Conservation (phyloP, 2,329 filamentous ascomycete species). For the Xylaria sp. region DNA sequence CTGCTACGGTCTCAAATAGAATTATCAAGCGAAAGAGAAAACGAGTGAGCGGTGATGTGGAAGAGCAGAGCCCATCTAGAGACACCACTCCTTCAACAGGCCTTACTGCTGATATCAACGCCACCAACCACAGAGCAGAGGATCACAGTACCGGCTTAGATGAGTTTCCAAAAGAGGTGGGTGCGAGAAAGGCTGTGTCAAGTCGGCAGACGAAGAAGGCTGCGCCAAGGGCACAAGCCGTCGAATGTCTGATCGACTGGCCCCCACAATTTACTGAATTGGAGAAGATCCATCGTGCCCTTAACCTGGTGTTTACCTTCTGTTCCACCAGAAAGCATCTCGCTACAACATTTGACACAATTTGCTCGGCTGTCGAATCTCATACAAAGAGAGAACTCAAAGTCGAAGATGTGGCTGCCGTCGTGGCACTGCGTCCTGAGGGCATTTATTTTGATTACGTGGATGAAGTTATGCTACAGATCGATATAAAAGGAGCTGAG, state of each 20-base stretch:
- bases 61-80: constrained; percentile 12
- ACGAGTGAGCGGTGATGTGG: constrained; percentile 47
- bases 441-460: constrained; percentile 88
- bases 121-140: constrained; percentile 18
- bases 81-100: constrained; percentile 14
- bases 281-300: constrained; percentile 80
- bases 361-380: constrained; percentile 84
- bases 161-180: constrained; percentile 1
- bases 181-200: constrained; percentile 21
- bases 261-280: constrained; percentile 78
- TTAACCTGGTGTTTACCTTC: constrained; percentile 95
- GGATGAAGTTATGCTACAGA: constrained; percentile 83
- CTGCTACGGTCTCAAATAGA: constrained; percentile 59
- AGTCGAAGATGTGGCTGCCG: constrained; percentile 83
- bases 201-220: constrained; percentile 40
- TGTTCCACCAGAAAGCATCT: constrained; percentile 93
- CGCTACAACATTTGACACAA: constrained; percentile 89
- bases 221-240: constrained; percentile 30
- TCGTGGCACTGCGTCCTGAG: constrained; percentile 80
- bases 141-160: neutral
- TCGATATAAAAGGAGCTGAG: constrained; percentile 78
- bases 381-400: constrained; percentile 78
- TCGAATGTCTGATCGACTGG: constrained; percentile 68
- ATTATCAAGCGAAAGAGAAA: constrained; percentile 54
- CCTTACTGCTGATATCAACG: constrained; percentile 2